These are phyloP conservation scores for Bonia amplexicaulis DNA, from an alignment of 176 grass and related monocot genomes.

Conservation along the genomic window DNA sequence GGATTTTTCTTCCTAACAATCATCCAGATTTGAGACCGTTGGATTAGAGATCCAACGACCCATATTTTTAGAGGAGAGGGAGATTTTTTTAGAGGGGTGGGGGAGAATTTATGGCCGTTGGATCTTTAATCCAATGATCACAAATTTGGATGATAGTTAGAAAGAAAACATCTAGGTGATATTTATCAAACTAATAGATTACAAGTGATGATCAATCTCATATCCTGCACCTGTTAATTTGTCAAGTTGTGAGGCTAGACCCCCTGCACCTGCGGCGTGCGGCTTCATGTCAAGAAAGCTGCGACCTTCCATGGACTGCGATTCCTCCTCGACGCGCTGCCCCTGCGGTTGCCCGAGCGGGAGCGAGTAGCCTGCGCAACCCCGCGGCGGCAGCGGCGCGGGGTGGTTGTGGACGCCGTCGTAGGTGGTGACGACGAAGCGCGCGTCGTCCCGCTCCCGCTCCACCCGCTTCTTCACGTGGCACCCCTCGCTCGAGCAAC, in stretches of 20 bases:
- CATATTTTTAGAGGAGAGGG: no score
- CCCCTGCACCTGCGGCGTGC: background rate
- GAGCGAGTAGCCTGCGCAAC: background rate
- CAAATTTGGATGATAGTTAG: no score
- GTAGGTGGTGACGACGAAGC: constrained; percentile 77
- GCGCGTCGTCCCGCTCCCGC: constrained; percentile 45
- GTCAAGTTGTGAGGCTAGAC: background rate
- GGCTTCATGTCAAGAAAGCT: background rate
- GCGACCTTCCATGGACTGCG: background rate
- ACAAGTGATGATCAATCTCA: background rate
- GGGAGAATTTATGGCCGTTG: no score
- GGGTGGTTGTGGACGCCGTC: constrained; percentile 73
- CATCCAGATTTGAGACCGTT: no score
- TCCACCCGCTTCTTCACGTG: constrained; percentile 75
- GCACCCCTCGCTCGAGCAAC: constrained; percentile 54
- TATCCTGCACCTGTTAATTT: background rate
- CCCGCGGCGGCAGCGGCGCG: background rate
- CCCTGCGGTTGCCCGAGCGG: background rate
- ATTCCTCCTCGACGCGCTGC: background rate
- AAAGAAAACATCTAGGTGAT: no score
- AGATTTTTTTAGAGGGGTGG: no score
- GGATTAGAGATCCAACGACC: rapidly evolving
- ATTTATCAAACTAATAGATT: background rate
- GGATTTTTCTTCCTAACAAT: no score
- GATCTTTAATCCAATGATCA: no score